Evolutionary conservation across 73 alveolate species (phyloP), one percentile per base, ranked within the genome.

Genomic region (Paramecium bursaria): DNA sequence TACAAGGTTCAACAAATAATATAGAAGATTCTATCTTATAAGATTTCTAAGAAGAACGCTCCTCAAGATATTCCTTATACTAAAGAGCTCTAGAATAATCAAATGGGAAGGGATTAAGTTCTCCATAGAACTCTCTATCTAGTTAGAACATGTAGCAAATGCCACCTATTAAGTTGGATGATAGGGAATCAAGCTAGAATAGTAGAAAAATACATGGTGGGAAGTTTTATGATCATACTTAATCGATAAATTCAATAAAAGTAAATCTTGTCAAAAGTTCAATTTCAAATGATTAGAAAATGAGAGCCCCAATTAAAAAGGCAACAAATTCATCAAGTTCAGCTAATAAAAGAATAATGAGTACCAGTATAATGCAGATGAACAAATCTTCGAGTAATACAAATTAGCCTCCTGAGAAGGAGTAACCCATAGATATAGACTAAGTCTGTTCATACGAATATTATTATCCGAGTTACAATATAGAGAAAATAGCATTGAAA

Each of bases 11-110:
- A 15, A 33, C 60, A 1, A 57, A 57, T 67, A 67, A 42, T 14
- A 39, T 35, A 39, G 82, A 67, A 67, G 82, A 67, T 42, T 67
- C 82, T 5, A 42, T 67, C 21, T 10, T 67, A 7, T 39, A 67
- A 39, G 82, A 67, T 35, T 67, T 67, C 27, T 67, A 67, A 42
- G 82, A 67, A 39, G 82, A 67, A 14, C 26, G 50, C 33, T 67
- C 82, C 15, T 67, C 82, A 14, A 44, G 82, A 31, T 67, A 67
- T 67, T 67, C 82, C 1, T 67, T 67, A 27, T 67, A 67, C 44
- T 23, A 67, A 42, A 67, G 55, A 14, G 44, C 82, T 31, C 48
- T 31, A 5, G 49, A 11, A 0, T 53, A 67, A 39, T 23, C 22
- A 3, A 42, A 42, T 19, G n/a, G n/a, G n/a, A 67, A 67, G 44